Base-by-base conservation (phyloP, 768 basidiomycete species). In the Sarcodon aspratus region DNA sequence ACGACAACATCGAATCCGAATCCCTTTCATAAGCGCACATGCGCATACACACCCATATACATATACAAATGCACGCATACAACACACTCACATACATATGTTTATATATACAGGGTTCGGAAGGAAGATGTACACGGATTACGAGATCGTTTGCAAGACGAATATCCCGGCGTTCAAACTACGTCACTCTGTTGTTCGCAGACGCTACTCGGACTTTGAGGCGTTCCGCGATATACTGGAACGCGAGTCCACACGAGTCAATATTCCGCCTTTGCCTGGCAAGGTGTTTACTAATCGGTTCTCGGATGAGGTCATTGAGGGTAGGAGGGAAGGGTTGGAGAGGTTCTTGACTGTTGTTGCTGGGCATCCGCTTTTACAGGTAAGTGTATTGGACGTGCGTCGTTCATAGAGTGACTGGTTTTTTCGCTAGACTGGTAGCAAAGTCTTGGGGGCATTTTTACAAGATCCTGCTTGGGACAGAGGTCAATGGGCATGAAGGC, bases 111-210 rank as follows among this genome's bases (percentile, higher is more conserved):
- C 61, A 92, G 93, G 93, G 32, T 92, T 94, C 59, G 95, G 96
- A 31, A 74, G 96, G 58, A 97, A 97, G 76, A 95, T 95, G 94
- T 99, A 89, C 68, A 99, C 96, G 37, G 95, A 98, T 73, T 98
- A 98, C 61, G 96, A 99, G 69, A 84, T 99, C 50, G 85, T 97
- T 42, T 96, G 92, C 76, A 93, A 93, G 93, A 98, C 96, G 57
- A 98, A 98, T 67, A 99, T 98, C 57, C 96, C 94, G 33, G 95
- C 95, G 0, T 99, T 99, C 75, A 96, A 97, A 63, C 77, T 98
- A 38, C 88, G 66, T 44, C 76, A 78, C 63, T 80, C 78, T 3
- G 66, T 76, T 38, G 79, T 82, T n/a, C 70, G 79, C 32, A 64
- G 79, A 38, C 74, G 79, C 40, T 82, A 82, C 61, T 78, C 74